Evolutionary conservation across 2,329 filamentous ascomycete species (phyloP), one percentile per base, ranked within the genome.

Genomic region (Kalmusia sp.): DNA sequence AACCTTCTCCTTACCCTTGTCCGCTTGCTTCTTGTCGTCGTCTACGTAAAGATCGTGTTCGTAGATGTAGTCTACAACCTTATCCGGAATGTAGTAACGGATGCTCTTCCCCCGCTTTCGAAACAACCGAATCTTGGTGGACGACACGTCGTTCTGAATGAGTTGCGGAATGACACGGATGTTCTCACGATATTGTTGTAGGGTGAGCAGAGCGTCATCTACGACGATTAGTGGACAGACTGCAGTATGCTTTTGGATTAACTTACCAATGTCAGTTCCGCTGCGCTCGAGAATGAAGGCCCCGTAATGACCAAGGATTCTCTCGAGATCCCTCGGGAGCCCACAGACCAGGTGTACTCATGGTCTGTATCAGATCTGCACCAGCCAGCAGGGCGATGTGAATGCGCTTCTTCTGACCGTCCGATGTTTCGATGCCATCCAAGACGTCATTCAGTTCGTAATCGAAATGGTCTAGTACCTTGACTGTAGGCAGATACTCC

Each of bases 391-490:
- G 83, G 41, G 91, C 87, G 61, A 97, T 91, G 52, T 87, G 87
- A 15, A 89, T 88, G 11, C 80, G 84, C 72, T 86, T 88, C 68
- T 83, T 85, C 48, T 80, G 79, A 54, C 91, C 91, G 60, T 88
- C 83, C 17, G 82, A 80, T 40, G 83, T 84, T 65, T 90, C 83
- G 25, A 95, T 85, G 6, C 93, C 93, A 33, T 89, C 87, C 25
- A 87, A 80, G 38, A 91, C 84, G 21, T 85, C 83, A 71, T 97
- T 96, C 71, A 97, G 91, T 73, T 97, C 92, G 69, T 93, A 79
- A 62, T 96, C 87, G 65, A 97, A 95, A 76, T 97, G 93, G 69
- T 96, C 92, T 43, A 97, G 81, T 34, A 96, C 93, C 64, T 89
- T 85, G 33, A 93, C 93, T 1, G 93, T 98, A 14, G 92, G 92